These are phyloP conservation scores for Salix purpurea DNA, from an alignment of 345 rosid species.

Conservation along the genomic window DNA sequence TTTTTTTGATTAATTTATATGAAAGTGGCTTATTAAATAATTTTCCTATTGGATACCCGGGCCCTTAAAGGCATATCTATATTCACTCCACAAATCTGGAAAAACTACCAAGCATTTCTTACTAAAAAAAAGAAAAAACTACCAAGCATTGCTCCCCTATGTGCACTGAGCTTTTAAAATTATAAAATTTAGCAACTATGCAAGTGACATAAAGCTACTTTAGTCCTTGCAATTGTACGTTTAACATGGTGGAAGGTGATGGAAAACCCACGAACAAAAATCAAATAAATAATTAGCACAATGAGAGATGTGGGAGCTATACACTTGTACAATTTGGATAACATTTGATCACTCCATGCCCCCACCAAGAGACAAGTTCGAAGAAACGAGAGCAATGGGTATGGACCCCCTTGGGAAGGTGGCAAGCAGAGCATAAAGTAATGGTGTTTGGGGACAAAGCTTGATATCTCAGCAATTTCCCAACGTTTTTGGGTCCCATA, in stretches of 20 bases:
- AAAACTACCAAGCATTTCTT: background rate
- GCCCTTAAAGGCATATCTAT: background rate
- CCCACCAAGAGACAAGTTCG: background rate
- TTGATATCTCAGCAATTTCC: slow-evolving; percentile 10
- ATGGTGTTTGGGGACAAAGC: background rate
- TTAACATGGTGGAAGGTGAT: background rate
- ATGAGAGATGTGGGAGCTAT: slow-evolving; percentile 1
- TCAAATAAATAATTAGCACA: background rate
- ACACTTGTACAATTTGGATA: background rate
- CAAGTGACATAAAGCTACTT: background rate
- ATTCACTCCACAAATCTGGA: background rate
- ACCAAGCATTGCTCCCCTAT: too few relatives aligned
- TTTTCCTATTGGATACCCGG: background rate
- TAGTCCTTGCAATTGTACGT: background rate
- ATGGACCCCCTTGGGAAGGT: background rate
- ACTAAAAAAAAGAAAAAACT: background rate
- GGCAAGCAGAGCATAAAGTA: slow-evolving; percentile 12
- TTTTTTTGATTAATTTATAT: too few relatives aligned
- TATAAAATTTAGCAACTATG: background rate
- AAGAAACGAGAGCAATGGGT: background rate
- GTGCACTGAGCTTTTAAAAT: too few relatives aligned
- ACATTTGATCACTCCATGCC: background rate
- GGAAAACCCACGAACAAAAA: background rate
- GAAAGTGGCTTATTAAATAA: background rate
- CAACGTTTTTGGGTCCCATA: slow-evolving; percentile 1